Evolutionary conservation across 2,329 filamentous ascomycete genomes (phyloP).

Genomic region (Trichoderma sp.): DNA sequence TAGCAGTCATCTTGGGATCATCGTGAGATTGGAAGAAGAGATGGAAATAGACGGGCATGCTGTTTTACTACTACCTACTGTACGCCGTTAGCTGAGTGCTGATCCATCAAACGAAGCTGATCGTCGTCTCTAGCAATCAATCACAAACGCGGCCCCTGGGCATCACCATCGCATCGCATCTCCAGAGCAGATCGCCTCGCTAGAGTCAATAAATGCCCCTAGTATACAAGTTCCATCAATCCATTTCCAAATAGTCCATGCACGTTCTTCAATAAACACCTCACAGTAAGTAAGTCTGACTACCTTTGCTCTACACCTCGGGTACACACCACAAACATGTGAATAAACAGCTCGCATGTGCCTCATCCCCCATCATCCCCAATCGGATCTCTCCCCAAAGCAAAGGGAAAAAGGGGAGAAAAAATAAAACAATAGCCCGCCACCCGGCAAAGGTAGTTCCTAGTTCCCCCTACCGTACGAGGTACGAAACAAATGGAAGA

Average conservation of each 20-base stretch:
- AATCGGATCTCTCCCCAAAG: constrained; percentile 9
- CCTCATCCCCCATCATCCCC: neutral
- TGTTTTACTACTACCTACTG: neutral
- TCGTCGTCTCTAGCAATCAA: neutral
- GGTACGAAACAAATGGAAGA: neutral
- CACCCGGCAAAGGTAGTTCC: neutral
- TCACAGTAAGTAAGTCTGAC: neutral
- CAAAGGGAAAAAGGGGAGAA: neutral
- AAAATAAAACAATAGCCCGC: neutral
- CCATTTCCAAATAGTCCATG: neutral
- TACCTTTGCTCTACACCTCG: neutral
- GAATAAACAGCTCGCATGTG: neutral
- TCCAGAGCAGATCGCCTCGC: neutral
- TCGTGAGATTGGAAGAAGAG: neutral
- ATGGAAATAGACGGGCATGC: neutral
- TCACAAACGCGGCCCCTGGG: neutral
- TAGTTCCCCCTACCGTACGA: neutral
- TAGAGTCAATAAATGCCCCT: neutral
- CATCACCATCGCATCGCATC: constrained; percentile 3
- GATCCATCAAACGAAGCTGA: neutral
- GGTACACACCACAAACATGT: neutral
- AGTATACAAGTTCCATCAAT: too few species aligned
- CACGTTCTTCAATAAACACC: neutral
- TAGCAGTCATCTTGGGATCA: neutral
- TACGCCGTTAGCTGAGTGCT: neutral